Evolutionary conservation across 192 early-diverging fungal species (phyloP).

Genomic region (Coemansia sp.): DNA sequence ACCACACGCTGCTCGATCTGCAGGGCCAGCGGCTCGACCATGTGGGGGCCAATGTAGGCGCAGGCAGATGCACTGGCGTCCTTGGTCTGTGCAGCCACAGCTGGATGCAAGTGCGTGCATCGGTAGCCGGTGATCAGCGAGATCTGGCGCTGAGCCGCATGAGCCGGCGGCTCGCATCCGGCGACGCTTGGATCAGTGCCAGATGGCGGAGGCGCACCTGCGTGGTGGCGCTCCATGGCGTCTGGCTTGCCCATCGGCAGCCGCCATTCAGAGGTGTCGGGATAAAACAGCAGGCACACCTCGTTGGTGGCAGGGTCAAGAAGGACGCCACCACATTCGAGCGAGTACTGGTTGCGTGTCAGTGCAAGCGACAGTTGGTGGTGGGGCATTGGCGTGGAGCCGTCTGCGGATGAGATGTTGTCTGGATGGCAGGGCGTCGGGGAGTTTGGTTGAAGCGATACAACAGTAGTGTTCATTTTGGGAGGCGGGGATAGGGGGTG

Average conservation of each 20-base stretch:
- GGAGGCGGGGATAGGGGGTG: not conserved
- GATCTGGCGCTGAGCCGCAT: conserved; percentile 43
- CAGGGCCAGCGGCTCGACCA: conserved; percentile 50
- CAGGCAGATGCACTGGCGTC: conserved; percentile 11
- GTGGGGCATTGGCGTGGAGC: not conserved
- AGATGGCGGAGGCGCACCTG: not conserved
- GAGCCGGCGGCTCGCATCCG: conserved; percentile 46
- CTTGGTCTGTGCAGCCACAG: conserved; percentile 4
- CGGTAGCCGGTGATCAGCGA: conserved; percentile 44
- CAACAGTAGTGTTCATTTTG: not conserved
- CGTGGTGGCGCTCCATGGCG: conserved; percentile 14
- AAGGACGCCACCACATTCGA: conserved; percentile 48
- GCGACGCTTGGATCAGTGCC: conserved; percentile 22
- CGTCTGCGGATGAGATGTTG: not conserved
- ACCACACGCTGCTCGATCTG: conserved; percentile 41
- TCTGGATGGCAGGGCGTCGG: not conserved
- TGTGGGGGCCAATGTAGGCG: conserved; percentile 43
- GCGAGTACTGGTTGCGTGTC: conserved; percentile 40
- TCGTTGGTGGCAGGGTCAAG: conserved; percentile 47
- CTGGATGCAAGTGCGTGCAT: conserved; percentile 46
- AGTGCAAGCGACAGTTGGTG: conserved; percentile 18
- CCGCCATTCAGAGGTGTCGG: conserved; percentile 52
- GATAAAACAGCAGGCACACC: conserved; percentile 52
- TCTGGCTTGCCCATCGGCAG: conserved; percentile 45
- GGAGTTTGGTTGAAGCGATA: not conserved